Conservation (phyloP, 805 yeast genomes). For the Ogataea trehaloabstinens region DNA sequence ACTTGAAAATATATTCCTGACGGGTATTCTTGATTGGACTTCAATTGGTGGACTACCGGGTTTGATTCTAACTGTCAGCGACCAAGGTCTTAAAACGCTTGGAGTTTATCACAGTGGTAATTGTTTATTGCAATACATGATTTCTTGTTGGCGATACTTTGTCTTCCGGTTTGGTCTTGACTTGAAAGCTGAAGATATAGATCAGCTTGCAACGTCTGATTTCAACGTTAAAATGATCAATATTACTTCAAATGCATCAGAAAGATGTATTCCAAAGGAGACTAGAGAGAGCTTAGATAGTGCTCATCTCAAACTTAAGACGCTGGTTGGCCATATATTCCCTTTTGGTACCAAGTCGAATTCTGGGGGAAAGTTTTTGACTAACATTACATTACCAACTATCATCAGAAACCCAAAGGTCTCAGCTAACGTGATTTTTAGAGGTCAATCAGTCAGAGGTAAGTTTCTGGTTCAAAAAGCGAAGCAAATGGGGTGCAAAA, state of each 20-base stretch:
- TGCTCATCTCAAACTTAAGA: slow-evolving; percentile 10
- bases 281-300: slow-evolving; percentile 1
- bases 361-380: slow-evolving; percentile 13
- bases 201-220: slow-evolving; percentile 7
- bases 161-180: slow-evolving; percentile 75
- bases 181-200: slow-evolving; percentile 30
- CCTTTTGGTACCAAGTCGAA: slow-evolving; percentile 16
- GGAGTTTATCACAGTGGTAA: slow-evolving; percentile 52
- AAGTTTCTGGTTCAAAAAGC: slow-evolving; percentile 71
- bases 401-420: slow-evolving; percentile 26
- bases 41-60: slow-evolving; percentile 95
- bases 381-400: slow-evolving; percentile 25
- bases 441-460: slow-evolving; percentile 70
- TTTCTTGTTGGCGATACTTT: slow-evolving; percentile 83
- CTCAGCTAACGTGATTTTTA: slow-evolving; percentile 67
- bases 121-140: slow-evolving; percentile 48
- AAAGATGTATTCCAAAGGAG: not conserved
- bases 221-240: slow-evolving; percentile 23
- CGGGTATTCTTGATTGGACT: slow-evolving; percentile 77
- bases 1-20: slow-evolving; percentile 63
- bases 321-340: slow-evolving; percentile 24
- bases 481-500: slow-evolving; percentile 61
- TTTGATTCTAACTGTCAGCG: slow-evolving; percentile 73
- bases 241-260: slow-evolving; percentile 6
- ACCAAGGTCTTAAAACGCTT: slow-evolving; percentile 62